Evolutionary conservation across 169 alveolate species (phyloP).

Genomic region (Eimeria zaria): DNA sequence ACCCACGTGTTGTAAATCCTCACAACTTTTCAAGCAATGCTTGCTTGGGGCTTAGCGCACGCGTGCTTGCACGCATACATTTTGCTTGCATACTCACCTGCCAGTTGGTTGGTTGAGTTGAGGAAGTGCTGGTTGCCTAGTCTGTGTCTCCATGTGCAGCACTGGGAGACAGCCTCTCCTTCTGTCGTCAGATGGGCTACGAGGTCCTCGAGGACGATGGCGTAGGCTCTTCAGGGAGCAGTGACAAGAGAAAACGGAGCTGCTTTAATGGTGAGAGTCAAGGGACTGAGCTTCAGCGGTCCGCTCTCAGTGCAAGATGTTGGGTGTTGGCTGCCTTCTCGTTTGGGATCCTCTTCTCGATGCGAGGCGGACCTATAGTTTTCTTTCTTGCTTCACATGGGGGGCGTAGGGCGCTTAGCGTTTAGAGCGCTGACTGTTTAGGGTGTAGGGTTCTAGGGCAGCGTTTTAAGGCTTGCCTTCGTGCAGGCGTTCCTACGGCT

Average conservation of each 20-base stretch:
- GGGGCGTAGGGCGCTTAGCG: too few species aligned
- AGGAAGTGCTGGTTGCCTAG: neutral
- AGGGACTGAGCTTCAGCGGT: neutral
- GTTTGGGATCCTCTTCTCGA: neutral
- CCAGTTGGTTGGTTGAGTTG: neutral
- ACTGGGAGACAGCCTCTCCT: slow-evolving; percentile 35
- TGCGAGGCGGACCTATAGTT: neutral
- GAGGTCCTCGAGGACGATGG: slow-evolving; percentile 22
- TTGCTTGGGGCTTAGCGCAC: neutral
- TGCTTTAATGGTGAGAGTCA: slow-evolving; percentile 42
- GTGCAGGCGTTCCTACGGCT: slow-evolving; percentile 39
- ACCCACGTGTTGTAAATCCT: neutral
- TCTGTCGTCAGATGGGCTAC: slow-evolving; percentile 59
- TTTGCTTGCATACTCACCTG: neutral
- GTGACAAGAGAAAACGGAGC: neutral
- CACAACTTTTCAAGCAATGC: too few species aligned
- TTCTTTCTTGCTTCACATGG: neutral
- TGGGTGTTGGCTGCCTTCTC: neutral
- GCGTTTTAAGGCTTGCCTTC: neutral
- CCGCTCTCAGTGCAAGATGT: neutral
- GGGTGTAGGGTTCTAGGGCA: slow-evolving; percentile 8
- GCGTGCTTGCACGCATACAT: neutral
- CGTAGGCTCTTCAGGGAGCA: neutral
- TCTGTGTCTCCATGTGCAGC: slow-evolving; percentile 2
- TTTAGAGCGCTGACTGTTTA: too few species aligned